Evolutionary conservation across 805 yeast species (phyloP), one percentile per base, ranked within the genome.

Genomic region (Metschnikowia shivogae): DNA sequence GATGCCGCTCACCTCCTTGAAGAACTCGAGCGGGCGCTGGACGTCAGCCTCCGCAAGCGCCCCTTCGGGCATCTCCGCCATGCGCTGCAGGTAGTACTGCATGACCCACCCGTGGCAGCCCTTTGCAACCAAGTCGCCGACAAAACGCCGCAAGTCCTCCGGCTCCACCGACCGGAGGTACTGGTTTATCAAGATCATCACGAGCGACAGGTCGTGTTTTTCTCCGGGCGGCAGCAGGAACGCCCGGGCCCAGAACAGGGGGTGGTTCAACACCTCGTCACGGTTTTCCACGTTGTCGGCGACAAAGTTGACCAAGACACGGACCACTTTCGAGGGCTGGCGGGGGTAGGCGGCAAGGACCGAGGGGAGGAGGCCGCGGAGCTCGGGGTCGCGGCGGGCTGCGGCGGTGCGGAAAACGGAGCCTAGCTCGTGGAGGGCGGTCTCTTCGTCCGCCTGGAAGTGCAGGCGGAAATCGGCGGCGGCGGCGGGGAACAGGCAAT

Each of bases 251-350:
- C 56, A 54, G 39, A 54, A 50, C 17, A 27, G 39, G 24, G 39
- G 48, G n/a, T 43, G 22, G 9, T 39, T 17, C 20, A 46, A 34
- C 34, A 46, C 29, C 20, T 24, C 43, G 4, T 29, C 30, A 11
- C 64, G 29, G 46, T 60, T 61, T 10, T 46, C 51, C 28, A 53
- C 68, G 46, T 59, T 67, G 48, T 65, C 66, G 3, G 76, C 75
- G 26, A 62, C 47, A 39, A 60, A 55, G 39, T 71, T 71, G 45
- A 71, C 56, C 17, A 68, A 48, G 3, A 61, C 66, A 37, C 74
- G 47, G 14, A 65, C 50, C 2, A 50, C 50, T 20, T 63, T 63
- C 9, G 50, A 44, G 5, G 52, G 45, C 9, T 31, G 40, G 11
- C 45, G 43, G 19, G 52, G 22, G 32, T 30, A 37, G 11, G 39